Percentiles rank a stretch among this genome's conserved stretches.
These are phyloP conservation scores for Starmera amethionina DNA, from an alignment of 805 yeast genomes.

Conservation along the genomic window DNA sequence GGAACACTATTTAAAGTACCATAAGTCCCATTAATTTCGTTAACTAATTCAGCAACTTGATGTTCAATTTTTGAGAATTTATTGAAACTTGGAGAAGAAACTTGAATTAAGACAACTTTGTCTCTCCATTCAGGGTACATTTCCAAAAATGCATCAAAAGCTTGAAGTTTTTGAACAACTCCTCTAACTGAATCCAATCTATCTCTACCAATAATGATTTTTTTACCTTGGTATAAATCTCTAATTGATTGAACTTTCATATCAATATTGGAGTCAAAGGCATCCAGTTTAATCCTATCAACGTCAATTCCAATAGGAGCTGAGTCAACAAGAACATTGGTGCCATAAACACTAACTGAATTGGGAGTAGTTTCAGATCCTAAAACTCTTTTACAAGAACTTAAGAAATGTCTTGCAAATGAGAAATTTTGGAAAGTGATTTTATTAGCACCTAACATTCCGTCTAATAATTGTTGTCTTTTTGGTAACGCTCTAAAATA, in stretches of 20 bases:
- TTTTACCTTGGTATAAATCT: slow-evolving; percentile 51
- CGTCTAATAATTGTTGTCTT: slow-evolving; percentile 74
- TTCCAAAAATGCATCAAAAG: slow-evolving; percentile 78
- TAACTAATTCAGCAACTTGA: slow-evolving; percentile 74
- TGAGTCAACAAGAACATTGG: slow-evolving; percentile 61
- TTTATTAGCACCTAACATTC: slow-evolving; percentile 83
- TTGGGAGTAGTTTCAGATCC: slow-evolving; percentile 52
- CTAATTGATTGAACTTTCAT: slow-evolving; percentile 57
- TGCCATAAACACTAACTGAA: slow-evolving; percentile 64
- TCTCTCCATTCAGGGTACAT: slow-evolving; percentile 91
- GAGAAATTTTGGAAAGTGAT: slow-evolving; percentile 81
- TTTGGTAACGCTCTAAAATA: slow-evolving; percentile 84
- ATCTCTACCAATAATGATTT: slow-evolving; percentile 89
- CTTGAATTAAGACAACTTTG: slow-evolving; percentile 83
- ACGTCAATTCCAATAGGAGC: slow-evolving; percentile 89
- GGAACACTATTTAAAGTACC: slow-evolving; percentile 82
- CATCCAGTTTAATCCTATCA: slow-evolving; percentile 51
- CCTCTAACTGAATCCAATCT: slow-evolving; percentile 88
- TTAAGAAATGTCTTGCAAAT: slow-evolving; percentile 83
- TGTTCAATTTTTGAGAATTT: slow-evolving; percentile 57
- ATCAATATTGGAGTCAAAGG: slow-evolving; percentile 36
- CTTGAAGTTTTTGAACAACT: slow-evolving; percentile 85
- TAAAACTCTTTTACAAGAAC: slow-evolving; percentile 79
- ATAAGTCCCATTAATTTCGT: slow-evolving; percentile 73
- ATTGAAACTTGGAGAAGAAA: slow-evolving; percentile 57